These are phyloP conservation scores for Entamoeba moshkovskii DNA, from an alignment of 208 protist species.

Conservation along the genomic window DNA sequence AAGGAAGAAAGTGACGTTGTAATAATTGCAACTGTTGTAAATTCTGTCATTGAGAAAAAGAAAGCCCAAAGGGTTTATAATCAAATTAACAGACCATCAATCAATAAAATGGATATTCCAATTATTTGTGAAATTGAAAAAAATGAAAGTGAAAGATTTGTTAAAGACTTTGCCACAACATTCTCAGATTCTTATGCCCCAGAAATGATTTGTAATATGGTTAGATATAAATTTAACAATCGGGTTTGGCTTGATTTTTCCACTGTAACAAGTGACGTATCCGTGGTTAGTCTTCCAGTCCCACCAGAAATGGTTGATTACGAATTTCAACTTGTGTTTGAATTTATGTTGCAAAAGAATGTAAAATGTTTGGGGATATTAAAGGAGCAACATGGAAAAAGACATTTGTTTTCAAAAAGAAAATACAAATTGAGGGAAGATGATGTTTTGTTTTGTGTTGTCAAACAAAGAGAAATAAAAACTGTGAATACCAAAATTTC, in stretches of 20 bases:
- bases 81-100: too few species aligned
- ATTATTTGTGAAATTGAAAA: conserved; percentile 4
- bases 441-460: background rate
- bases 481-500: too few species aligned
- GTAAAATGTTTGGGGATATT: background rate
- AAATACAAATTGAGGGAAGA: background rate
- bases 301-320: background rate
- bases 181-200: background rate
- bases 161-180: background rate
- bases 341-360: background rate
- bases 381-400: background rate
- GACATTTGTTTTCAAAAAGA: background rate
- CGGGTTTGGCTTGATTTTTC: background rate
- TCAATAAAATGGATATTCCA: background rate
- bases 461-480: background rate
- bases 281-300: background rate
- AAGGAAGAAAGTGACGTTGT: background rate
- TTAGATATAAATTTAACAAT: background rate
- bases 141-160: background rate
- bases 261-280: background rate
- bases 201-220: background rate
- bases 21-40: background rate
- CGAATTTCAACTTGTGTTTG: background rate
- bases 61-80: background rate
- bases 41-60: background rate